phyloP scores from a whole-genome alignment of 2,329 filamentous ascomycete genomes.

The Xylogone sp. region DNA sequence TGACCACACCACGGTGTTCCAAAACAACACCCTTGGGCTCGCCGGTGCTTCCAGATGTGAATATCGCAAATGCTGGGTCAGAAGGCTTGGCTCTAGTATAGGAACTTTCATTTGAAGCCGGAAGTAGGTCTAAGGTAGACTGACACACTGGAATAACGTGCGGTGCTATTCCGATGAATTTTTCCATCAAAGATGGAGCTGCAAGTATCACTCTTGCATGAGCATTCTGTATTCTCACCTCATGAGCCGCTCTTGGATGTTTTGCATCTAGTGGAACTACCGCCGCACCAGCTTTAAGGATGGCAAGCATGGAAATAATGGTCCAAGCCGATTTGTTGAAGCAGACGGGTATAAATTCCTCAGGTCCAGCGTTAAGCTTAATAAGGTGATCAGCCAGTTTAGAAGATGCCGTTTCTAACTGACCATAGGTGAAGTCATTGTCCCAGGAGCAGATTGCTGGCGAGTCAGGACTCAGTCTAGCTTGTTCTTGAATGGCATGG shows the following conservation, averaged over 20 bases:
- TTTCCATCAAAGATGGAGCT: not conserved
- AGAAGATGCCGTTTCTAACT: slow-evolving; percentile 8
- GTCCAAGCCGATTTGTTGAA: slow-evolving; percentile 20
- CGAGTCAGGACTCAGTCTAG: slow-evolving; percentile 4
- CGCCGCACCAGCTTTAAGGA: slow-evolving; percentile 24
- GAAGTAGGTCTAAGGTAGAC: not conserved
- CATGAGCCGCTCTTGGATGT: slow-evolving; percentile 3
- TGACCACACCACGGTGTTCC: slow-evolving; percentile 11
- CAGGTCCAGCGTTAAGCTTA: slow-evolving; percentile 7
- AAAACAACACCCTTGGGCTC: slow-evolving; percentile 44
- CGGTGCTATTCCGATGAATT: not conserved
- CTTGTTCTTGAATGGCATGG: slow-evolving; percentile 8
- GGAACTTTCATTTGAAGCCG: not conserved
- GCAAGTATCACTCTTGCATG: slow-evolving; percentile 2
- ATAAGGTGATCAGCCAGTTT: slow-evolving; percentile 9
- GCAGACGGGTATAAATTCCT: slow-evolving; percentile 13
- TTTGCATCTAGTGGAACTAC: slow-evolving; percentile 24
- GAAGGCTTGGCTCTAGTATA: not conserved
- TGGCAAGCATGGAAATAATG: slow-evolving; percentile 23
- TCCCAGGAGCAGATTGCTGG: slow-evolving; percentile 17
- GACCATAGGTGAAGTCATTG: slow-evolving; percentile 13
- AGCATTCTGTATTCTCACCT: slow-evolving; percentile 5
- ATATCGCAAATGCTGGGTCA: slow-evolving; percentile 1
- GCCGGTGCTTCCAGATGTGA: slow-evolving; percentile 45
- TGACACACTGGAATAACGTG: not conserved